Evolutionary conservation across 2,329 filamentous ascomycete genomes (phyloP).

Genomic region (Cylindrodendrum hubeiense): DNA sequence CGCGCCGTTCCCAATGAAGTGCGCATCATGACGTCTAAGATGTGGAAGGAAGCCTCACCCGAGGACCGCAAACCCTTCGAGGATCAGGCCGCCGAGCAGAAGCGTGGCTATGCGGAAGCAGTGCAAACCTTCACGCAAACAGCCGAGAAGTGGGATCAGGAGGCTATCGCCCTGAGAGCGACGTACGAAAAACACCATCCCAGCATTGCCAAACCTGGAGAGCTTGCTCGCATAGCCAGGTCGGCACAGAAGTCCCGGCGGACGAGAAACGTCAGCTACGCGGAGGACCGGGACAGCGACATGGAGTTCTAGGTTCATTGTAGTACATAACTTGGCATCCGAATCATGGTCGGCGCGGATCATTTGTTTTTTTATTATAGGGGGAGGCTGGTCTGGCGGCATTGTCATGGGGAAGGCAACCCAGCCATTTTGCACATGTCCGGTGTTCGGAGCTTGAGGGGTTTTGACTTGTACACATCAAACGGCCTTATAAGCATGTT

Average conservation of each 20-base stretch:
- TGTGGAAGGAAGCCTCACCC: slow-evolving; percentile 85
- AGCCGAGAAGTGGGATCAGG: slow-evolving; percentile 79
- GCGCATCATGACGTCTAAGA: slow-evolving; percentile 84
- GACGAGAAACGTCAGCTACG: slow-evolving; percentile 54
- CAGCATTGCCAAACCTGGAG: slow-evolving; percentile 39
- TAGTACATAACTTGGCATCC: slow-evolving; percentile 2
- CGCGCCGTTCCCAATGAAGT: slow-evolving; percentile 80
- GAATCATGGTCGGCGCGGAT: slow-evolving; percentile 7
- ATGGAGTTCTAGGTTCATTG: slow-evolving; percentile 33
- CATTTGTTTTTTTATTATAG: neutral
- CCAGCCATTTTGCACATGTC: neutral
- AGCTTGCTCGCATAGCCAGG: slow-evolving; percentile 25
- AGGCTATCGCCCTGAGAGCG: slow-evolving; percentile 67
- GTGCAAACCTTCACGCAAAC: slow-evolving; percentile 71
- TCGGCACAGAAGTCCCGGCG: slow-evolving; percentile 32
- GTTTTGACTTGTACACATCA: slow-evolving; percentile 14
- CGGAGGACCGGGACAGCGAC: slow-evolving; percentile 49
- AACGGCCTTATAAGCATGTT: neutral
- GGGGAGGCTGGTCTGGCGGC: neutral
- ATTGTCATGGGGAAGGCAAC: neutral
- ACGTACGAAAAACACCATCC: slow-evolving; percentile 68
- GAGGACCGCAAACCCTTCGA: slow-evolving; percentile 83
- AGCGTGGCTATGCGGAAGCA: slow-evolving; percentile 71
- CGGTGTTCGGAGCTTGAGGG: slow-evolving; percentile 25
- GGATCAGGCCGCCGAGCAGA: slow-evolving; percentile 78